phyloP scores from a whole-genome alignment of 176 grass and related monocot genomes.

The Elymus sibiricus region DNA sequence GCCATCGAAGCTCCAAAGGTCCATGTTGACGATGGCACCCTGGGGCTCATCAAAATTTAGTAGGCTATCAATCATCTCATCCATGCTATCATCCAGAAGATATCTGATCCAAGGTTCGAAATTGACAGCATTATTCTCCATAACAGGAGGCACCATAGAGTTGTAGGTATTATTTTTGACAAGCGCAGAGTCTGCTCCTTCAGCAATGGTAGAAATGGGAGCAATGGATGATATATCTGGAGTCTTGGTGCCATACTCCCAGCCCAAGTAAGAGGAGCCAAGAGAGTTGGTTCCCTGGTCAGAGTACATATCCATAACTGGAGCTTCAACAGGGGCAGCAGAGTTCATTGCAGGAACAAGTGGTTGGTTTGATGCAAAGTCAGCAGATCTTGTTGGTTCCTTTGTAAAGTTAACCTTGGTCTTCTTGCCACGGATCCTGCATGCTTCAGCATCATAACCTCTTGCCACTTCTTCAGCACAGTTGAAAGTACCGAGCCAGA shows the following conservation, averaged over 20 bases:
- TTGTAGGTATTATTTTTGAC: neutral
- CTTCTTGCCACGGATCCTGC: conserved; percentile 85
- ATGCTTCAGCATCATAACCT: conserved; percentile 89
- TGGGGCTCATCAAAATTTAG: conserved; percentile 34
- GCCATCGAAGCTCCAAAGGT: conserved; percentile 80
- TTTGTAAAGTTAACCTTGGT: conserved; percentile 39
- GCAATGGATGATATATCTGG: conserved; percentile 38
- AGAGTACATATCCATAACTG: too few relatives aligned
- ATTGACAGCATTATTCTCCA: conserved; percentile 28
- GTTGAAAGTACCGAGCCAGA: conserved; percentile 96
- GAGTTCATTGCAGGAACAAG: too few relatives aligned
- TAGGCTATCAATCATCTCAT: conserved; percentile 47
- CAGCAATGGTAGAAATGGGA: conserved; percentile 24
- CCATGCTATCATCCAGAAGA: conserved; percentile 39
- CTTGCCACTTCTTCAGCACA: conserved; percentile 92
- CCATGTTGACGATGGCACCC: conserved; percentile 42
- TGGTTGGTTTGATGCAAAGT: too few relatives aligned
- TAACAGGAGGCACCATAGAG: conserved; percentile 6
- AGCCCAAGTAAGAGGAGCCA: neutral
- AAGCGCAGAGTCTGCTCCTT: conserved; percentile 24
- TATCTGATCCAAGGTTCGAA: conserved; percentile 13
- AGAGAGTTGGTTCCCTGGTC: too few relatives aligned
- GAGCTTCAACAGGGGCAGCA: too few relatives aligned
- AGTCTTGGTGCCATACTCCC: conserved; percentile 55
- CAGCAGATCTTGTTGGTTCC: too few relatives aligned